Evolutionary conservation across 805 yeast species (phyloP), one percentile per base, ranked within the genome.

Genomic region (Barnettozyma californica): DNA sequence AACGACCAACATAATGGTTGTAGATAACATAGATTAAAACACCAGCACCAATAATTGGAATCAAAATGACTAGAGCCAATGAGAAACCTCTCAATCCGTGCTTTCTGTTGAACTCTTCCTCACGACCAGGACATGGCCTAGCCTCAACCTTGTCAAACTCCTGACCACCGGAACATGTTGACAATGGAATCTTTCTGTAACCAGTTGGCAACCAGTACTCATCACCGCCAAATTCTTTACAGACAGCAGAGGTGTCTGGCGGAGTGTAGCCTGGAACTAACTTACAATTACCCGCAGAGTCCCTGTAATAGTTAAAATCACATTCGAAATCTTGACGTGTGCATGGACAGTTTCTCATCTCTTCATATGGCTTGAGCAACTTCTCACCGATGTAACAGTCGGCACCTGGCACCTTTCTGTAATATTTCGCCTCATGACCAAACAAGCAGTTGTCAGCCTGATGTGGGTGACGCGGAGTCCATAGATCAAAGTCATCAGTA

Each of bases 171-270:
- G 70, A 75, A 70, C 99, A 94, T 0, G 96, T 87, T 11, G 94
- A 83, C 48, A 87, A 63, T 1, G 96, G 94, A 25, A 91, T 77
- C 58, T 80, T 81, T 63, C 99, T 80, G 66, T 94, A 94, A 1
- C 98, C 99, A 1, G 98, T 90, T 14, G 96, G 89, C 55, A 84
- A 84, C 73, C 82, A 87, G 64, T 80, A 91, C 62, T 87, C 90
- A 52, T 82, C 70, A 1, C 75, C 74, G 39, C 73, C 74, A 4
- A 78, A 71, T 48, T 74, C 71, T 47, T 70, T 73, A 65, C 97
- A 88, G 47, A 77, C 73, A 49, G 74, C 77, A 25, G 75, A 68
- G 48, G 82, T 80, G 60, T 87, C 87, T 13, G 78, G 74, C 8
- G 95, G 87, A 5, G 74, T 64, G 47, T 79, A 70, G 0, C 97